phyloP scores from a whole-genome alignment of 495 filamentous ascomycete genomes.

The Penicillium mononematosum region DNA sequence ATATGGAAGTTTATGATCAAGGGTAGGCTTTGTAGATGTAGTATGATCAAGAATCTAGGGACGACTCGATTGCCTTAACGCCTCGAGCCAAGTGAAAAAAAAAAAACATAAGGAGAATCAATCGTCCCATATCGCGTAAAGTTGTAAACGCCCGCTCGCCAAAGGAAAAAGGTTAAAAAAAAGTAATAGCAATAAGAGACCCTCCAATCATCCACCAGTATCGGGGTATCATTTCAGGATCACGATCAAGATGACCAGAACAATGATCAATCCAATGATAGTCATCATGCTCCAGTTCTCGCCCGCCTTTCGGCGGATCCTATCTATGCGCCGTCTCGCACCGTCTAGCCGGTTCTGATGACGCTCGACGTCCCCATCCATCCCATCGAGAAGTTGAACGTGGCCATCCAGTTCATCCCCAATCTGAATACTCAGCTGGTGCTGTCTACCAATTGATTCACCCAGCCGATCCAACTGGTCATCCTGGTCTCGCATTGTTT shows the following conservation, averaged over 20 bases:
- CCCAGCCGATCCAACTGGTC: conserved; percentile 87
- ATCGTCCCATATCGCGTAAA: conserved; percentile 5
- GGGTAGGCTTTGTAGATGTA: conserved; percentile 6
- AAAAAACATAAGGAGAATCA: conserved; percentile 13
- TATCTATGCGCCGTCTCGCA: conserved; percentile 67
- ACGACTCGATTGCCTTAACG: conserved; percentile 15
- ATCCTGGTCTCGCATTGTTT: conserved; percentile 81
- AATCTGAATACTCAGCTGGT: conserved; percentile 92
- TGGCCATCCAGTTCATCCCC: conserved; percentile 94
- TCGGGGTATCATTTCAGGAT: conserved; percentile 61
- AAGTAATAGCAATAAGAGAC: conserved; percentile 14
- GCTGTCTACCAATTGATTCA: conserved; percentile 82
- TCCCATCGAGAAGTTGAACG: conserved; percentile 81
- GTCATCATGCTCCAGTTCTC: conserved; percentile 79
- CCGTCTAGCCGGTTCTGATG: conserved; percentile 72
- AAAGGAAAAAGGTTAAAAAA: conserved; percentile 3
- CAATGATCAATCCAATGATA: conserved; percentile 72
- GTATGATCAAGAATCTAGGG: conserved; percentile 8
- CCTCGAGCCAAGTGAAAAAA: conserved; percentile 12
- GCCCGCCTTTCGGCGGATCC: conserved; percentile 67
- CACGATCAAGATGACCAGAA: conserved; percentile 74
- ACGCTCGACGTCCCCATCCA: conserved; percentile 77
- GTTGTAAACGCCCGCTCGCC: conserved; percentile 30
- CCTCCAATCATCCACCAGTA: background rate
- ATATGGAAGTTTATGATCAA: background rate